phyloP scores from a whole-genome alignment of 495 filamentous ascomycete genomes.

The Pseudevernia furfuracea region DNA sequence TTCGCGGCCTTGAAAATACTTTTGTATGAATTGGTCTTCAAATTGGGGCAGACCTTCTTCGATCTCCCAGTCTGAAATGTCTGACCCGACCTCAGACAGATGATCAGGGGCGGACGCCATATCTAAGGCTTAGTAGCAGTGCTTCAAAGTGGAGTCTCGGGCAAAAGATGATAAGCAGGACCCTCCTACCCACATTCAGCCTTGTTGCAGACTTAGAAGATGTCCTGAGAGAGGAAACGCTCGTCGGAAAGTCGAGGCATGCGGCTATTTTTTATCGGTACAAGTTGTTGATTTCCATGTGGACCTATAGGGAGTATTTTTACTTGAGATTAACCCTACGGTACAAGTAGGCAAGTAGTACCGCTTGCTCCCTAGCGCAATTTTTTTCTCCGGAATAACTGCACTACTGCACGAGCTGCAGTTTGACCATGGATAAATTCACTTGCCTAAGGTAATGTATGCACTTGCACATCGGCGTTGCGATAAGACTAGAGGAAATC shows the following conservation, averaged over 20 bases:
- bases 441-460: too few species aligned
- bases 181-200: not conserved
- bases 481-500: slow-evolving; percentile 7
- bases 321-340: not conserved
- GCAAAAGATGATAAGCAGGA: not conserved
- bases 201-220: not conserved
- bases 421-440: too few species aligned
- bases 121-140: not conserved
- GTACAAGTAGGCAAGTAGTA: too few species aligned
- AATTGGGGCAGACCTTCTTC: slow-evolving; percentile 45
- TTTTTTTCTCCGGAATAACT: not conserved
- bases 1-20: slow-evolving; percentile 69
- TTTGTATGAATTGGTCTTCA: slow-evolving; percentile 67
- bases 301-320: not conserved
- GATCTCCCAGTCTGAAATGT: slow-evolving; percentile 39
- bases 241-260: not conserved
- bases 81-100: slow-evolving; percentile 19
- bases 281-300: not conserved
- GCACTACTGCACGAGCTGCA: not conserved
- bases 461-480: not conserved
- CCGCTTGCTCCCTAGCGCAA: not conserved
- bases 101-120: slow-evolving; percentile 6
- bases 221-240: not conserved
- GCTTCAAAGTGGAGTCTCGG: not conserved
- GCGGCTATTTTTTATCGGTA: not conserved